Conservation (phyloP, 768 basidiomycete genomes). For the Phaffia australis region DNA sequence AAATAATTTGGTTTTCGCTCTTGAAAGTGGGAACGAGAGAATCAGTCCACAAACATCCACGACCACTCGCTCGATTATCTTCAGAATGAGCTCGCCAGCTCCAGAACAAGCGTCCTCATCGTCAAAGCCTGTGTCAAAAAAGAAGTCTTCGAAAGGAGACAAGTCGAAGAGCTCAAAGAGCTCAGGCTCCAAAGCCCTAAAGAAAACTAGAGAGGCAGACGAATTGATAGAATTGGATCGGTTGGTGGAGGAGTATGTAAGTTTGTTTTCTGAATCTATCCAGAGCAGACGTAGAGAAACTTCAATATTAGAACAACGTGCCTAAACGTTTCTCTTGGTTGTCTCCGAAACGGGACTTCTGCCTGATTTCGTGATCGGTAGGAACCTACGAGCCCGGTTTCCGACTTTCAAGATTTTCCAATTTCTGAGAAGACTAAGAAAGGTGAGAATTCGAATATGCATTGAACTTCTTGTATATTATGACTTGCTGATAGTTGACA, state of each 20-base stretch:
- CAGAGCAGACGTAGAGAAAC: too few species aligned
- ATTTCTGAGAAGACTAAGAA: constrained; percentile 24
- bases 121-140: too few species aligned
- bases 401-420: constrained; percentile 16
- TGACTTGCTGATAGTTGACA: not conserved
- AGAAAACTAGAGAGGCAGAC: constrained; percentile 33
- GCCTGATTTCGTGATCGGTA: constrained; percentile 32
- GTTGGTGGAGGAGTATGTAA: constrained; percentile 36
- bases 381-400: constrained; percentile 48
- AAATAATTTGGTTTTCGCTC: too few species aligned
- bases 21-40: not conserved
- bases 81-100: not conserved
- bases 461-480: too few species aligned
- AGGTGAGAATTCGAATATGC: constrained; percentile 17
- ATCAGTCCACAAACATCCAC: not conserved
- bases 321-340: not conserved
- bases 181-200: constrained; percentile 7
- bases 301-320: not conserved
- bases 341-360: not conserved
- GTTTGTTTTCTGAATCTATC: constrained; percentile 23
- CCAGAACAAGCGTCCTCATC: not conserved
- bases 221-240: constrained; percentile 36
- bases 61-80: not conserved
- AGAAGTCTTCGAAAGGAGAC: constrained; percentile 4
- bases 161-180: constrained; percentile 1